Percentiles rank a stretch among this genome's conserved stretches.
Evolutionary conservation across 2,329 filamentous ascomycete genomes (phyloP).

Genomic region (Exophiala viscosa): DNA sequence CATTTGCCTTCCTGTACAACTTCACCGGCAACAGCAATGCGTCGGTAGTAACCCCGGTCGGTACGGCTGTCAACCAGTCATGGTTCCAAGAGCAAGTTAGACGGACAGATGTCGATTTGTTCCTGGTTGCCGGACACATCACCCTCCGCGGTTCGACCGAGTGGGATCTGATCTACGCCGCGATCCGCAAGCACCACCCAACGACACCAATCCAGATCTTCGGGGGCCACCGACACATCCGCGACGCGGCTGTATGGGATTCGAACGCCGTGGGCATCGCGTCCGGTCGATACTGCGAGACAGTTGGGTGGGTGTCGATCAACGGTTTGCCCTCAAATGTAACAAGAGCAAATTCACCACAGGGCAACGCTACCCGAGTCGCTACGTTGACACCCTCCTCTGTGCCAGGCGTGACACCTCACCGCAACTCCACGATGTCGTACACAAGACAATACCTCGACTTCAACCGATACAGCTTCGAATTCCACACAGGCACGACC

Average conservation of each 20-base stretch:
- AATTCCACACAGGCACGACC: conserved; percentile 58
- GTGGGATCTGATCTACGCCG: conserved; percentile 51
- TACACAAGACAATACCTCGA: conserved; percentile 64
- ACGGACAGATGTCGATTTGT: conserved; percentile 56
- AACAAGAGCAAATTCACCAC: conserved; percentile 23
- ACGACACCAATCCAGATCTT: conserved; percentile 62
- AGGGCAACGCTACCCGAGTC: conserved; percentile 20
- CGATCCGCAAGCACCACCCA: conserved; percentile 56
- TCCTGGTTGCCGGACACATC: conserved; percentile 63
- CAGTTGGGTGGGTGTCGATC: conserved; percentile 64
- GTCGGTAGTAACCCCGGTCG: conserved; percentile 57
- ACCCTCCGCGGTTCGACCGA: conserved; percentile 49
- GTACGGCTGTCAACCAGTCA: conserved; percentile 48
- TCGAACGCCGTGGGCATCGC: conserved; percentile 59
- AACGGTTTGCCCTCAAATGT: conserved; percentile 51
- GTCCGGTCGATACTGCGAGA: conserved; percentile 65
- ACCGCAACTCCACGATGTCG: conserved; percentile 37
- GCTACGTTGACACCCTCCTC: conserved; percentile 10
- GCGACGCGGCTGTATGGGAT: conserved; percentile 64
- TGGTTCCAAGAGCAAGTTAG: conserved; percentile 62
- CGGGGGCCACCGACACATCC: conserved; percentile 62
- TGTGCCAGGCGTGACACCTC: conserved; percentile 25
- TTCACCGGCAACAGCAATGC: conserved; percentile 58
- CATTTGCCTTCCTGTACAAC: conserved; percentile 50
- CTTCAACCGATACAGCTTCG: conserved; percentile 64